Base-by-base conservation (phyloP, 768 basidiomycete species). In the Suillus subluteus region DNA sequence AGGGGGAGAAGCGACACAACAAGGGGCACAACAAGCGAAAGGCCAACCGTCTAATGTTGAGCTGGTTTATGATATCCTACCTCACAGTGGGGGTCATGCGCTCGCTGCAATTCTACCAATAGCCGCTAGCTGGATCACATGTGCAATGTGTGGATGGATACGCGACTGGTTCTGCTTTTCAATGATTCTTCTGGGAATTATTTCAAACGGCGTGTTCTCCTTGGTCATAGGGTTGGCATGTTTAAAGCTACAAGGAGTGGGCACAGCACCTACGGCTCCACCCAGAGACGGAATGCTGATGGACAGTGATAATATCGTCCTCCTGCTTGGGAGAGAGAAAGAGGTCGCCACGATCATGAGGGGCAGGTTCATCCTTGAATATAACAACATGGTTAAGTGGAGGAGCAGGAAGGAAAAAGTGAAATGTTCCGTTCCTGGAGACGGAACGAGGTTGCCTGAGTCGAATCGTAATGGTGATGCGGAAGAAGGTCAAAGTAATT, bases 261-360 rank as follows among this genome's bases (percentile, higher is more conserved):
- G 40, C 18, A 71, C 78, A 6, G 73, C 77, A 3, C 52, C 62
- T 1, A 70, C 71, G 13, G 72, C 70, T 1, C 78, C 78, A 0
- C 71, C 67, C 5, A 79, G 76, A 41, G 76, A 80, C 32, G 78
- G 79, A 16, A 13, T 77, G 48, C 11, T 70, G 54, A 35, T 26
- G 38, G 63, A 46, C 13, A 40, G 46, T 15, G 41, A 50, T n/a
- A 65, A 72, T 21, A 58, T 73, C 21, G 56, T 72, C 15, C 63
- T 71, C 4, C 32, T 72, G 37, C 43, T 55, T 16, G 72, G 72
- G 21, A 35, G 50, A 21, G 72, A 73, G 50, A 30, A 44, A 23
- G 50, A 59, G 9, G 58, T 73, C 21, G 68, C 63, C 50, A 52
- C 63, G 16, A 63, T 73, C 23, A 72, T 66, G 2, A 70, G 64